Conservation (phyloP, 108 stramenopile genomes). For the Heterococcus sp. region DNA sequence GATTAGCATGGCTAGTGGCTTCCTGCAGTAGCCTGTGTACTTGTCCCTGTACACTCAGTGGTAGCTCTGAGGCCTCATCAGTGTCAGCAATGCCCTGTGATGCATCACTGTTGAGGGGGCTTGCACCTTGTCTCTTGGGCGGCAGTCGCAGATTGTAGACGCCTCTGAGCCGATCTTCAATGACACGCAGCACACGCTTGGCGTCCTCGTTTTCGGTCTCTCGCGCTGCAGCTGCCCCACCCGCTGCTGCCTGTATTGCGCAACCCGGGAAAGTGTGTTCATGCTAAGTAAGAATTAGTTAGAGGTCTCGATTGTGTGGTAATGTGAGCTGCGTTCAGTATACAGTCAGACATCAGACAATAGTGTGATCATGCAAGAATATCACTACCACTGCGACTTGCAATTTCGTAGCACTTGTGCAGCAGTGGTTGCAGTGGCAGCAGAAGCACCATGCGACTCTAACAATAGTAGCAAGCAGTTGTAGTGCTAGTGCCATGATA, state of each 20-base stretch:
- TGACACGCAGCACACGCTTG: slow-evolving; percentile 41
- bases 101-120: background rate
- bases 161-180: slow-evolving; percentile 54
- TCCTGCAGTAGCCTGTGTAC: slow-evolving; percentile 62
- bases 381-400: no score
- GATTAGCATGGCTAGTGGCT: slow-evolving; percentile 57
- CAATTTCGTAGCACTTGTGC: no score
- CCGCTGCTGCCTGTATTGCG: slow-evolving; percentile 12
- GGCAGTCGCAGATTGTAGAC: slow-evolving; percentile 46
- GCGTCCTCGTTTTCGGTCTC: slow-evolving; percentile 46
- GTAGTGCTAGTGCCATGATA: no score
- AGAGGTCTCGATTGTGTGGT: no score
- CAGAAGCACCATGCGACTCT: no score
- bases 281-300: no score
- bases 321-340: no score
- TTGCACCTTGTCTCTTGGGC: background rate
- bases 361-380: no score
- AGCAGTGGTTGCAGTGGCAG: no score
- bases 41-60: slow-evolving; percentile 64
- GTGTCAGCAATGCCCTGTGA: slow-evolving; percentile 11
- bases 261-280: no score
- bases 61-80: slow-evolving; percentile 15
- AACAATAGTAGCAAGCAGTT: no score
- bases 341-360: no score
- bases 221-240: slow-evolving; percentile 23